Percentiles rank a stretch among this genome's conserved stretches.
These are phyloP conservation scores for Xerocomus potaroensis DNA, from an alignment of 768 basidiomycete species.

Conservation along the genomic window DNA sequence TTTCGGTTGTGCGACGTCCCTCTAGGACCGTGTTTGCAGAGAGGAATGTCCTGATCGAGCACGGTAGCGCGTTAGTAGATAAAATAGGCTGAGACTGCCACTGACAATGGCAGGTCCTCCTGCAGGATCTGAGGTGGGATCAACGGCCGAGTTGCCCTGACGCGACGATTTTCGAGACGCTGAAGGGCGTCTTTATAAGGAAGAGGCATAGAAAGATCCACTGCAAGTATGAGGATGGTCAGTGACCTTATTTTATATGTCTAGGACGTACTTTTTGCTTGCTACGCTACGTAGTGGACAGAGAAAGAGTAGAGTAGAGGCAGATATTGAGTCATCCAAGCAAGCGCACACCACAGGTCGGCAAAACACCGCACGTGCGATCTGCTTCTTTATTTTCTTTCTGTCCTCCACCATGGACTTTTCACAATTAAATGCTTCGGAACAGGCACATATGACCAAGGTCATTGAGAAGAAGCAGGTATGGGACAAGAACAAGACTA, in stretches of 20 bases:
- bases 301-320: no score
- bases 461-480: conserved; percentile 98
- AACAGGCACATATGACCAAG: conserved; percentile 94
- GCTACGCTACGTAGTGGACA: no score
- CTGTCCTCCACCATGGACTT: conserved; percentile 67
- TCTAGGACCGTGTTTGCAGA: conserved; percentile 88
- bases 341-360: no score
- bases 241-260: no score
- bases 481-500: conserved; percentile 11
- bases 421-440: conserved; percentile 81
- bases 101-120: conserved; percentile 87
- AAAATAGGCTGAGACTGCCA: not conserved
- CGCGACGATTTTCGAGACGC: conserved; percentile 82
- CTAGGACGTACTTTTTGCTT: conserved; percentile 21
- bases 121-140: conserved; percentile 94
- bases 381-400: not conserved
- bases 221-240: conserved; percentile 16
- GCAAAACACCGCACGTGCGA: conserved; percentile 10
- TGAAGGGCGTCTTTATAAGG: conserved; percentile 75
- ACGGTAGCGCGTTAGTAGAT: conserved; percentile 1
- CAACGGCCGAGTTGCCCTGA: conserved; percentile 81
- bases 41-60: conserved; percentile 54
- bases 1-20: conserved; percentile 75
- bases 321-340: no score
- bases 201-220: conserved; percentile 59